Evolutionary conservation across 306 rosid genomes (phyloP), one percentile per base, ranked within the genome.

Genomic region (Astragalus membranaceus): DNA sequence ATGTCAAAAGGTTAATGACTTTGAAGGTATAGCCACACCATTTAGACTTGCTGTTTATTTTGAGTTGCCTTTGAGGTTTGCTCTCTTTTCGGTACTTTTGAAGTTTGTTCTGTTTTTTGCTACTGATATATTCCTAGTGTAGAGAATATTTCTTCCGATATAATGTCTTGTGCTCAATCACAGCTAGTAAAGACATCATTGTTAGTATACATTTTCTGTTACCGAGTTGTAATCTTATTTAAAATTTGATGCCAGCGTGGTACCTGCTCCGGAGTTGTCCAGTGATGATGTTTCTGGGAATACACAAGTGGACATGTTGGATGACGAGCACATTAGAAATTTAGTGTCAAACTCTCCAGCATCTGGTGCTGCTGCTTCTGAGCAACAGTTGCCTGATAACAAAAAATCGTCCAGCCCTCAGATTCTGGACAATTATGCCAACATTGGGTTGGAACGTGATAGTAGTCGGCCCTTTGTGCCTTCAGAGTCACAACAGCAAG

Each of bases 391-490:
- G 53, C 61, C 86, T 59, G 95, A 91, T 73, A 80, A 83, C 78
- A 80, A 67, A 69, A 95, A 89, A 49, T 69, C 91, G 61, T 73
- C 84, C 12, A 87, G 86, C 68, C 84, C 97, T 64, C 92, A 66
- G 75, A 77, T 80, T 75, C 76, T 89, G 69, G 88, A 85, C 71
- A 83, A 73, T 69, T 91, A 83, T 83, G 87, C 77, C 20, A 92
- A 86, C 63, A 85, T 91, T 64, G 88, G 91, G 64, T 70, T 95
- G 78, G 91, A 86, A 29, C 88, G 60, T 52, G 96, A 87, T 58
- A 85, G 67, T 59, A 85, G 86, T 76, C 83, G 88, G 1, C 72
- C 97, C 10, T 95, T 79, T 80, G 80, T 72, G 23, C 96, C 89
- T 52, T 75, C 96, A 16, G 86, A 78, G 60, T 69, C 91, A 5